A percentile compares a stretch with the other conserved stretches of the same genome.
phyloP scores from a whole-genome alignment of 768 basidiomycete genomes.

The Amanita fuliginea region DNA sequence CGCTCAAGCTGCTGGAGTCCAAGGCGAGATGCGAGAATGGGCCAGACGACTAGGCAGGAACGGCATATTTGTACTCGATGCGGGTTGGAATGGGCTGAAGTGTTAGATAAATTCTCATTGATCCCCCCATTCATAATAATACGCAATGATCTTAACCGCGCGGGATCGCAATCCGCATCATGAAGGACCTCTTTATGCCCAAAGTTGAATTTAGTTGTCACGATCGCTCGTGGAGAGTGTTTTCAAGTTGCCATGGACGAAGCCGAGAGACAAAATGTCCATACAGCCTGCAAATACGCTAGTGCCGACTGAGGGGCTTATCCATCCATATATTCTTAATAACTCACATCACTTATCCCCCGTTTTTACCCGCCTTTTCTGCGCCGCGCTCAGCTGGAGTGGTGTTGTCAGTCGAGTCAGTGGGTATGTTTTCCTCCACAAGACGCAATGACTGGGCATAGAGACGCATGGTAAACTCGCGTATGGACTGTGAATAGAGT shows the following conservation, averaged over 20 bases:
- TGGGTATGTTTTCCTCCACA: background rate
- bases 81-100: conserved; percentile 45
- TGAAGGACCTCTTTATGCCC: background rate
- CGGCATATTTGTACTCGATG: conserved; percentile 55
- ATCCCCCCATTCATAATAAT: background rate
- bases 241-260: too few species aligned
- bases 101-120: background rate
- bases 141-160: too few species aligned
- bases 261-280: conserved; percentile 2
- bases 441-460: background rate
- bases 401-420: background rate
- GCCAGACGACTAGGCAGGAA: conserved; percentile 44
- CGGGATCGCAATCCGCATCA: too few species aligned
- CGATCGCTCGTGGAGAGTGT: too few species aligned
- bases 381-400: background rate
- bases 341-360: background rate
- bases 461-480: background rate
- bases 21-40: conserved; percentile 77
- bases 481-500: background rate
- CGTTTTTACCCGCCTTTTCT: background rate
- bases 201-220: too few species aligned
- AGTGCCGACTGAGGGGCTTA: background rate
- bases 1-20: conserved; percentile 66
- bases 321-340: background rate
- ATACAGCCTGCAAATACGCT: background rate